phyloP scores from a whole-genome alignment of 495 filamentous ascomycete species.

The Neurospora sp. region DNA sequence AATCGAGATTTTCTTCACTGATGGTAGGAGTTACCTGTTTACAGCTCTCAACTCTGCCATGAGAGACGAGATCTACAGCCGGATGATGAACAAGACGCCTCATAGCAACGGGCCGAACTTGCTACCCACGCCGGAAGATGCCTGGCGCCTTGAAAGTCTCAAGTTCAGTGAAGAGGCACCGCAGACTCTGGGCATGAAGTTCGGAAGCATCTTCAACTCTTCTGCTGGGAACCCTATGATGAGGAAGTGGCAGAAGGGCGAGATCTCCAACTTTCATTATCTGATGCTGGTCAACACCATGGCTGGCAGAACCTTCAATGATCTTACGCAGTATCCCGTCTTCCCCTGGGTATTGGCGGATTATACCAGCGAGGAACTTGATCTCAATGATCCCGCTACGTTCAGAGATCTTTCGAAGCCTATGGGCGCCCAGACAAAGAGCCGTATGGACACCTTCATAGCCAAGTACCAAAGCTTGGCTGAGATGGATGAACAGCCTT shows the following conservation, averaged over 20 bases:
- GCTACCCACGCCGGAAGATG: constrained; percentile 52
- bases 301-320: constrained; percentile 94
- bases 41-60: constrained; percentile 62
- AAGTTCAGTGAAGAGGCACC: constrained; percentile 72
- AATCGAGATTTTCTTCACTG: constrained; percentile 91
- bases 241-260: constrained; percentile 82
- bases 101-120: constrained; percentile 49
- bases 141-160: constrained; percentile 80
- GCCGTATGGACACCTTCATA: constrained; percentile 64
- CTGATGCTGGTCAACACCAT: constrained; percentile 97
- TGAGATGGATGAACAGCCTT: constrained; percentile 84
- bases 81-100: constrained; percentile 65
- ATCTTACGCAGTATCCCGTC: constrained; percentile 94
- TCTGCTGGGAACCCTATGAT: constrained; percentile 70
- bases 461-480: constrained; percentile 80
- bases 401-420: constrained; percentile 92
- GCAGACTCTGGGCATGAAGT: constrained; percentile 77
- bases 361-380: constrained; percentile 92
- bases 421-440: constrained; percentile 84
- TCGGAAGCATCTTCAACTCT: constrained; percentile 88
- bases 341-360: constrained; percentile 97
- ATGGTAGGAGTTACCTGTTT: constrained; percentile 88
- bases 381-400: constrained; percentile 68
- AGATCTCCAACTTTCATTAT: constrained; percentile 98
- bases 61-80: constrained; percentile 69